Percentiles rank a stretch among this genome's conserved stretches.
Evolutionary conservation across 1,139 yeast species (phyloP).

Genomic region (Nematodospora anomalae): DNA sequence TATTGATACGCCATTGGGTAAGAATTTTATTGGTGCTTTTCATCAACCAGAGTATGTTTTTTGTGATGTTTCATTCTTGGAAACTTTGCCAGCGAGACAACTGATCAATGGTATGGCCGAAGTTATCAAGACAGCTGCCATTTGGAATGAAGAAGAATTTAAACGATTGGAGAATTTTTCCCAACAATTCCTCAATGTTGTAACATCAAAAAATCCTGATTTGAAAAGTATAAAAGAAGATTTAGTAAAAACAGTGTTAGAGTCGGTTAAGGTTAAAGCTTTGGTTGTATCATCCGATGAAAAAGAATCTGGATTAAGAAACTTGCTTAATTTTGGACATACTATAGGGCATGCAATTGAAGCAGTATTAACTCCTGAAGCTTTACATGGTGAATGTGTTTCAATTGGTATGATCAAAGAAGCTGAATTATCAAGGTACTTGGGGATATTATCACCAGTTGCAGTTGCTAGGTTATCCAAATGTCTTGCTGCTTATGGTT

Average conservation of each 20-base stretch:
- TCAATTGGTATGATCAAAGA: conserved; percentile 92
- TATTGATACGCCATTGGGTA: conserved; percentile 95
- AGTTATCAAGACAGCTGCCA: conserved; percentile 96
- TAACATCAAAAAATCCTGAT: conserved; percentile 49
- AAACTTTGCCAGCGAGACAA: conserved; percentile 88
- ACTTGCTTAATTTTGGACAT: conserved; percentile 92
- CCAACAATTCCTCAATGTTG: conserved; percentile 61
- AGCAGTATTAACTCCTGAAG: conserved; percentile 93
- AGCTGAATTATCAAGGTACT: conserved; percentile 89
- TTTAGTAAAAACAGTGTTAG: conserved; percentile 75
- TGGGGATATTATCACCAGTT: conserved; percentile 86
- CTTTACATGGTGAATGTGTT: conserved; percentile 97
- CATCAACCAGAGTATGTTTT: conserved; percentile 93
- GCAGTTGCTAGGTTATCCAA: conserved; percentile 90
- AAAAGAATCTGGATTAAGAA: conserved; percentile 92
- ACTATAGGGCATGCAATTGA: conserved; percentile 98
- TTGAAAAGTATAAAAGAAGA: conserved; percentile 69
- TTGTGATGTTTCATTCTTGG: conserved; percentile 84
- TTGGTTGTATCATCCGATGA: conserved; percentile 93
- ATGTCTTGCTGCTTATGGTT: conserved; percentile 78
- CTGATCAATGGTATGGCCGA: conserved; percentile 99
- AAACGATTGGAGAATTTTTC: conserved; percentile 79
- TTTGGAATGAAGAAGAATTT: conserved; percentile 92
- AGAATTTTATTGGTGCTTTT: conserved; percentile 94
- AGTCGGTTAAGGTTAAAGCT: conserved; percentile 88